Evolutionary conservation across 1,284 basidiomycete species (phyloP).

Genomic region (Cutaneotrichosporon sp.): DNA sequence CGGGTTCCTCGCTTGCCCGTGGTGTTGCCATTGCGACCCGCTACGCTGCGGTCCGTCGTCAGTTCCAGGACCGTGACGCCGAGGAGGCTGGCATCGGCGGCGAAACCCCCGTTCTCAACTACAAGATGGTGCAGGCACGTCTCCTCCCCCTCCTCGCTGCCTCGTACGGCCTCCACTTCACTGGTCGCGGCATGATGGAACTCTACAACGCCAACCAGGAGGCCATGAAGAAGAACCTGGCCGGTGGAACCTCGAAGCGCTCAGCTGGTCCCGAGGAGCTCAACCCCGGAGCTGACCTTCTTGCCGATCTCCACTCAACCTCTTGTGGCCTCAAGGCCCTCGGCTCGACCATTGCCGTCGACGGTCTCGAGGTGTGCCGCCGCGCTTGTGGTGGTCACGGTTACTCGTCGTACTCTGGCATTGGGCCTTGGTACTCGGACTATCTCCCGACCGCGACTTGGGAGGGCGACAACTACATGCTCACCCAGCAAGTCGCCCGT

Average conservation of each 20-base stretch:
- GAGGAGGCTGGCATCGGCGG: slow-evolving; percentile 48
- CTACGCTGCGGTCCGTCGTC: slow-evolving; percentile 58
- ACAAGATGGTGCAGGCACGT: slow-evolving; percentile 61
- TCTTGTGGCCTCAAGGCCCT: slow-evolving; percentile 25
- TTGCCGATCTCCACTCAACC: slow-evolving; percentile 26
- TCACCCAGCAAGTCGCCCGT: slow-evolving; percentile 58
- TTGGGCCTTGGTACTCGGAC: slow-evolving; percentile 59
- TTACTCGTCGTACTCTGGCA: slow-evolving; percentile 59
- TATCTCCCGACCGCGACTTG: slow-evolving; percentile 59
- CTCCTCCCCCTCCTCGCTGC: slow-evolving; percentile 61
- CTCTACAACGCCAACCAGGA: slow-evolving; percentile 45
- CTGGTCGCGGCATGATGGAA: slow-evolving; percentile 54
- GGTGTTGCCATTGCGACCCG: slow-evolving; percentile 60
- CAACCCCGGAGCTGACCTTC: slow-evolving; percentile 25
- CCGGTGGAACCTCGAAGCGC: slow-evolving; percentile 13
- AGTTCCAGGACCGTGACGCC: slow-evolving; percentile 55
- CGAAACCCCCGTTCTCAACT: slow-evolving; percentile 61
- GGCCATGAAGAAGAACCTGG: slow-evolving; percentile 27
- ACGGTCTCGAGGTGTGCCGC: slow-evolving; percentile 57
- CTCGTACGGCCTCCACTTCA: slow-evolving; percentile 60
- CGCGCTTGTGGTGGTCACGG: slow-evolving; percentile 61
- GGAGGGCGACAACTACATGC: slow-evolving; percentile 61
- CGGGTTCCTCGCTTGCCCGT: slow-evolving; percentile 58
- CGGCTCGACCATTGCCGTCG: slow-evolving; percentile 56
- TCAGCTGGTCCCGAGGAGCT: slow-evolving; percentile 27